These are phyloP conservation scores for Collybia nuda DNA, from an alignment of 768 basidiomycete genomes.

Conservation along the genomic window DNA sequence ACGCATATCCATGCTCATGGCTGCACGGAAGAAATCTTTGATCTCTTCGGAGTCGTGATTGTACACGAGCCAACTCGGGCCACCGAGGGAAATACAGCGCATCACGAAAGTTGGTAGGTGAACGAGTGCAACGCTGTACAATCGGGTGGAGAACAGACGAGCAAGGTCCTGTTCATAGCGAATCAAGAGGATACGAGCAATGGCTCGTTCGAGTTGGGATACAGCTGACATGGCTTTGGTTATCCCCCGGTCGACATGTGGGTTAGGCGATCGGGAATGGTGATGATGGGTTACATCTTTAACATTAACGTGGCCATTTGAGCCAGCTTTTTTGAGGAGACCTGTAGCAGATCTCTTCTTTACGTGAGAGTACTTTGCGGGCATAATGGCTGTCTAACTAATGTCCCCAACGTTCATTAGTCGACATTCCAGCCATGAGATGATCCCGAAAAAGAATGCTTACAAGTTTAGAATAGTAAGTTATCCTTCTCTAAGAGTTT, in stretches of 20 bases:
- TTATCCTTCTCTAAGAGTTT: no score
- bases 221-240: conserved; percentile 60
- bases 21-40: conserved; percentile 71
- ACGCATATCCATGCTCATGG: conserved; percentile 74
- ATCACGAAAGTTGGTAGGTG: conserved; percentile 69
- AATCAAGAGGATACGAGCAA: conserved; percentile 64
- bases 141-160: conserved; percentile 68
- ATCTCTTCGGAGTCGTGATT: conserved; percentile 70
- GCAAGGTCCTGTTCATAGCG: conserved; percentile 77
- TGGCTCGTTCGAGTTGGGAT: conserved; percentile 65
- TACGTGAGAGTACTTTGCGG: conserved; percentile 74
- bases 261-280: conserved; percentile 35
- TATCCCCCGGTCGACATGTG: conserved; percentile 54
- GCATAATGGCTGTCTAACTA: conserved; percentile 40
- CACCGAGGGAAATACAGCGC: conserved; percentile 59
- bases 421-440: background rate
- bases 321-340: conserved; percentile 42
- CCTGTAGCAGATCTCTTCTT: conserved; percentile 59
- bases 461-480: background rate
- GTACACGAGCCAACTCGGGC: conserved; percentile 67
- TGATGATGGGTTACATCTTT: conserved; percentile 29
- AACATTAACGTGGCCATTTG: conserved; percentile 14
- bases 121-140: conserved; percentile 62
- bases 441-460: background rate
- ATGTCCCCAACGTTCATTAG: conserved; percentile 3